These are phyloP conservation scores for Exophiala aquamarina DNA, from an alignment of 2,329 filamentous ascomycete genomes.

Conservation along the genomic window DNA sequence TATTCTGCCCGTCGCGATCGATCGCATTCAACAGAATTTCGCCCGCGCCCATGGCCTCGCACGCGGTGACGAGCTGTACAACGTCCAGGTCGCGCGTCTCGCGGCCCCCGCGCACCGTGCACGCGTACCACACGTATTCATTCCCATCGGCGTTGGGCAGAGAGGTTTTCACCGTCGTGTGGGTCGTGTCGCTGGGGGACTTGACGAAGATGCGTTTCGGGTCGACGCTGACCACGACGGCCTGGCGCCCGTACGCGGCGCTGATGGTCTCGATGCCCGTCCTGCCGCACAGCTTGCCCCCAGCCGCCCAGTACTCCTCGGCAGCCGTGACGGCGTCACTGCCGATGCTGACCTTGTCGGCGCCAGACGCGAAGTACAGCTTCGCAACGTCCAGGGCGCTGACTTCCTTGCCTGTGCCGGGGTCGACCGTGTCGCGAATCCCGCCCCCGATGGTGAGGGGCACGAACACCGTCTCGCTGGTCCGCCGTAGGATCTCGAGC, in stretches of 20 bases:
- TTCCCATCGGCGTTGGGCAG: constrained; percentile 72
- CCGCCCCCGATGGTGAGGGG: constrained; percentile 94
- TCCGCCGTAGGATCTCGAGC: constrained; percentile 85
- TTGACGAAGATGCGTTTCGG: constrained; percentile 85
- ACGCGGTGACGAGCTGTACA: constrained; percentile 79
- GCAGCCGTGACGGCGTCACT: constrained; percentile 92
- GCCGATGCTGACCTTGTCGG: constrained; percentile 96
- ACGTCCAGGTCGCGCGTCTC: constrained; percentile 95
- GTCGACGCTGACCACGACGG: constrained; percentile 93
- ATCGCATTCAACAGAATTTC: constrained; percentile 98
- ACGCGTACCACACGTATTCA: constrained; percentile 90
- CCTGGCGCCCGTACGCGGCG: constrained; percentile 89
- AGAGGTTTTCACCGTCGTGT: constrained; percentile 72
- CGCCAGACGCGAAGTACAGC: constrained; percentile 95
- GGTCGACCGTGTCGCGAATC: constrained; percentile 86
- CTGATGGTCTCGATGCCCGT: constrained; percentile 97
- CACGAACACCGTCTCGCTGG: constrained; percentile 91
- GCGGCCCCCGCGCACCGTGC: constrained; percentile 91
- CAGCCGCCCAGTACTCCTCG: constrained; percentile 79
- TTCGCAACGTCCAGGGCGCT: constrained; percentile 89
- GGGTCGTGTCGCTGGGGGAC: constrained; percentile 62
- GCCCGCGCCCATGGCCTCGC: constrained; percentile 92
- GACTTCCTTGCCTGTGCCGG: constrained; percentile 76
- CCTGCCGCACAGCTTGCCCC: constrained; percentile 68
- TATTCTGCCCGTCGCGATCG: constrained; percentile 92